A percentile compares a stretch with the other conserved stretches of the same genome.
These are phyloP conservation scores for Neopestalotiopsis rosae DNA, from an alignment of 2,329 filamentous ascomycete genomes.

Conservation along the genomic window DNA sequence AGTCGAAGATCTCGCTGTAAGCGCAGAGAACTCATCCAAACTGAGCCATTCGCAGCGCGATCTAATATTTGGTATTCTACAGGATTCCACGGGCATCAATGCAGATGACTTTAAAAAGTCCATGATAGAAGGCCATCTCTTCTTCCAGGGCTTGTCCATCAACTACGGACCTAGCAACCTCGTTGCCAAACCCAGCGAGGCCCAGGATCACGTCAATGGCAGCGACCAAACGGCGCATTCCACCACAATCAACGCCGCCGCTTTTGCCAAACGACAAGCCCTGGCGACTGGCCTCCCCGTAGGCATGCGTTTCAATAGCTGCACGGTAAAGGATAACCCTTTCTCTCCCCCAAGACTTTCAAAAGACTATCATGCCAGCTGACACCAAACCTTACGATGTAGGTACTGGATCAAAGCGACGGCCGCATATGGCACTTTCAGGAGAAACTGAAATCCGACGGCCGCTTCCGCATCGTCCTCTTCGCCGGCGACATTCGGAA, in stretches of 20 bases:
- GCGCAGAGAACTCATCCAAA: no score
- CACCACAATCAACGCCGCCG: conserved; percentile 21
- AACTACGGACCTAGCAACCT: conserved; percentile 63
- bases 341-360: background rate
- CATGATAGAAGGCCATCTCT: conserved; percentile 64
- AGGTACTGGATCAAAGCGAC: conserved; percentile 60
- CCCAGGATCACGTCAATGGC: conserved; percentile 50
- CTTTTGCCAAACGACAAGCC: conserved; percentile 39
- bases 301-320: conserved; percentile 64
- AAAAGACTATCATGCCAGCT: background rate
- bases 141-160: conserved; percentile 60
- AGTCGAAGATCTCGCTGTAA: conserved; percentile 57
- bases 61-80: no score
- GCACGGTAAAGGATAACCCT: conserved; percentile 43
- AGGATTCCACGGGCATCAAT: conserved; percentile 63
- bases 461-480: conserved; percentile 63
- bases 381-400: background rate
- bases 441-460: conserved; percentile 59
- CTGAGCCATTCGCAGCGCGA: no score
- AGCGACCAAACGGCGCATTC: conserved; percentile 37
- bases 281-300: conserved; percentile 51
- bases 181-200: conserved; percentile 56
- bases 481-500: conserved; percentile 65
- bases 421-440: conserved; percentile 65
- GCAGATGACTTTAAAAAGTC: conserved; percentile 68